Percentiles rank a stretch among this genome's conserved stretches.
Conservation (phyloP, 768 basidiomycete species). For the Pisolithus microcarpus region DNA sequence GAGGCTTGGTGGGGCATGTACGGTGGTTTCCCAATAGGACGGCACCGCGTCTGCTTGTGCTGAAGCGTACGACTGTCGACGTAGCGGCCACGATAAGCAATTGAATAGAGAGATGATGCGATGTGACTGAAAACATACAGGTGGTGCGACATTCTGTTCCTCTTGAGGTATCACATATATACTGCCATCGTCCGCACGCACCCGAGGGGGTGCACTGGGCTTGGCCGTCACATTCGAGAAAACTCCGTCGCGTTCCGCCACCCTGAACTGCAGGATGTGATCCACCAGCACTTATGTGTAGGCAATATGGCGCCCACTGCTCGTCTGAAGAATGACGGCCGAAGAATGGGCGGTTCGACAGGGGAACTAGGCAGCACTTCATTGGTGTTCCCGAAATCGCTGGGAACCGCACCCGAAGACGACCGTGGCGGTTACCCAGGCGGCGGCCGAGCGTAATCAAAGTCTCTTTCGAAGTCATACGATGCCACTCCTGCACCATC, state of each 20-base stretch:
- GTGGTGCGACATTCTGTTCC: conserved; percentile 73
- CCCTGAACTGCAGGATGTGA: conserved; percentile 32
- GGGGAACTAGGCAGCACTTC: conserved; percentile 53
- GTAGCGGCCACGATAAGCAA: neutral
- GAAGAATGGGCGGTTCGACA: conserved; percentile 24
- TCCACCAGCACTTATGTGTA: conserved; percentile 27
- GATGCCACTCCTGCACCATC: conserved; percentile 23
- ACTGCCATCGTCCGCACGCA: conserved; percentile 48
- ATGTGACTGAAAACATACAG: conserved; percentile 45
- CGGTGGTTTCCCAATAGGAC: conserved; percentile 94
- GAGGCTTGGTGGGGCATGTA: conserved; percentile 61
- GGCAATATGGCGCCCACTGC: conserved; percentile 55
- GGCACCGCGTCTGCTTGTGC: conserved; percentile 90
- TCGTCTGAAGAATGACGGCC: conserved; percentile 50
- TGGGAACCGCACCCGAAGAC: conserved; percentile 51
- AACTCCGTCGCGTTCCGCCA: conserved; percentile 80
- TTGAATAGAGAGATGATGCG: neutral
- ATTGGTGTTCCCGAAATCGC: conserved; percentile 68
- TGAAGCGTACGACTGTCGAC: conserved; percentile 66
- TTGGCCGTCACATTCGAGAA: conserved; percentile 94
- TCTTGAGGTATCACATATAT: conserved; percentile 71
- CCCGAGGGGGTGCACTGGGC: conserved; percentile 44
- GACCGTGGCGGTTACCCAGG: conserved; percentile 71
- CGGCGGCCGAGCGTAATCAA: conserved; percentile 61
- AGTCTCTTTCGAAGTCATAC: conserved; percentile 55